These are phyloP conservation scores for Ailanthus altissimus DNA, from an alignment of 345 rosid species.

Conservation along the genomic window DNA sequence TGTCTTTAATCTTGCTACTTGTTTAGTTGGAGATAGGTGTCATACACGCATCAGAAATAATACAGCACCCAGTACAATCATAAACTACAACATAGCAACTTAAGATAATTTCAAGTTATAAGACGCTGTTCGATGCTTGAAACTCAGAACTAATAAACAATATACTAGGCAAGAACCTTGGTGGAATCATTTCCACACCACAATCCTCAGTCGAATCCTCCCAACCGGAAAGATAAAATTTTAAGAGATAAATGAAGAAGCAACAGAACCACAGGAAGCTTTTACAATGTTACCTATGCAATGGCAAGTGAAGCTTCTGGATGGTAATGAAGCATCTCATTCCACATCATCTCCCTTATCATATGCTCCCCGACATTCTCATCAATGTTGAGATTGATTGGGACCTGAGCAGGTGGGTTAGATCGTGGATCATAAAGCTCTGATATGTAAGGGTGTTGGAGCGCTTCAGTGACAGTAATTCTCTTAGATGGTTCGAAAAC, in stretches of 20 bases:
- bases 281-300: slow-evolving; percentile 18
- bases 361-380: slow-evolving; percentile 53
- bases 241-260: slow-evolving; percentile 3
- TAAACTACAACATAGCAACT: slow-evolving; percentile 11
- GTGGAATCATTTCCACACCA: slow-evolving; percentile 7
- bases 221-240: slow-evolving; percentile 10
- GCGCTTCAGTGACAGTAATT: slow-evolving; percentile 74
- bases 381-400: slow-evolving; percentile 61
- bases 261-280: slow-evolving; percentile 10
- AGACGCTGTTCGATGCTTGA: not conserved
- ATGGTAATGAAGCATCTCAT: slow-evolving; percentile 74
- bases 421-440: slow-evolving; percentile 57
- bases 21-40: not conserved
- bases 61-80: not conserved
- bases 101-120: slow-evolving; percentile 29
- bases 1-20: slow-evolving; percentile 7
- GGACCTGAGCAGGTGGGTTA: slow-evolving; percentile 73
- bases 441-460: slow-evolving; percentile 74
- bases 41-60: slow-evolving; percentile 9
- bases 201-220: slow-evolving; percentile 8
- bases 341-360: slow-evolving; percentile 86
- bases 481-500: slow-evolving; percentile 75
- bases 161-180: slow-evolving; percentile 22
- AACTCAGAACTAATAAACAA: slow-evolving; percentile 21
- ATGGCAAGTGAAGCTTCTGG: slow-evolving; percentile 50